phyloP scores from a whole-genome alignment of 176 grass and related monocot species.

The Rhynchospora tenuis region DNA sequence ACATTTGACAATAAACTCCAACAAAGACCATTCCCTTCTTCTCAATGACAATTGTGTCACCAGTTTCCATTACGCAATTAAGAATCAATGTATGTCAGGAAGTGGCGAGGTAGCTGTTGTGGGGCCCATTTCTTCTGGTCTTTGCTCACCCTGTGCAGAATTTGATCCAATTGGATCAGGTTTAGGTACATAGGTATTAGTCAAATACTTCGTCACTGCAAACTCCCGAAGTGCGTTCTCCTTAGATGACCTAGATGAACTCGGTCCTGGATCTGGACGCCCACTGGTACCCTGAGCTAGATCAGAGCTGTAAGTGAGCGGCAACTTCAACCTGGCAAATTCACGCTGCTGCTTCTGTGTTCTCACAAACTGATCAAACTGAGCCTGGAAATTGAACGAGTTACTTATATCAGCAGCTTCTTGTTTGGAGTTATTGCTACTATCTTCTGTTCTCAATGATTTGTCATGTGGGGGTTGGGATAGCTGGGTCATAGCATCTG shows the following conservation, averaged over 20 bases:
- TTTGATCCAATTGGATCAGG: neutral
- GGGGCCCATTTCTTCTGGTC: neutral
- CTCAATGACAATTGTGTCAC: neutral
- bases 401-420: conserved; percentile 35
- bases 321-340: conserved; percentile 32
- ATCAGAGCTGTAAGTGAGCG: neutral
- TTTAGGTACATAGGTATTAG: conserved; percentile 9
- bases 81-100: neutral
- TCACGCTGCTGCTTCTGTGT: conserved; percentile 54
- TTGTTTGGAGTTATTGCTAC: conserved; percentile 53
- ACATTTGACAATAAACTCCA: too few species aligned
- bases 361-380: conserved; percentile 64
- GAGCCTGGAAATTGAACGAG: conserved; percentile 65
- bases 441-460: conserved; percentile 13
- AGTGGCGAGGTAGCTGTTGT: neutral
- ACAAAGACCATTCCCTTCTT: neutral
- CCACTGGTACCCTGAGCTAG: neutral
- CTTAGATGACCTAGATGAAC: neutral
- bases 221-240: neutral
- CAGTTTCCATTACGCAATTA: neutral
- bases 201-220: neutral
- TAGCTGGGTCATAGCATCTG: conserved; percentile 54
- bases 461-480: conserved; percentile 5
- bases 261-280: neutral
- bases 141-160: neutral